These are phyloP conservation scores for Elsinoe australis DNA, from an alignment of 2,329 filamentous ascomycete genomes.

Conservation along the genomic window DNA sequence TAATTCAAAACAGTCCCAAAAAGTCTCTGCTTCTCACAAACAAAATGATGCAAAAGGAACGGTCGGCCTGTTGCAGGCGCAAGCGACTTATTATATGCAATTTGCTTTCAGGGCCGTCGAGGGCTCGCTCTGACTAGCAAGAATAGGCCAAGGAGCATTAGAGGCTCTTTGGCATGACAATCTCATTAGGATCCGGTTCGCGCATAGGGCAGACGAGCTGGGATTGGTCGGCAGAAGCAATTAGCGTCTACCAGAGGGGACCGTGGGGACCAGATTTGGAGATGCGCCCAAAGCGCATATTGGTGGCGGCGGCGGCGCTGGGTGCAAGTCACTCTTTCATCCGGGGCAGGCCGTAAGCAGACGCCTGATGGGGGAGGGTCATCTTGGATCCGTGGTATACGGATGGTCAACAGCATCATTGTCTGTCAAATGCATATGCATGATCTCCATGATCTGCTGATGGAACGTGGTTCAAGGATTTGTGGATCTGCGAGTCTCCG, in stretches of 20 bases:
- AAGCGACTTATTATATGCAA: constrained; percentile 9
- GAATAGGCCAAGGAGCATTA: constrained; percentile 12
- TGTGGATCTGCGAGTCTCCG: constrained; percentile 1
- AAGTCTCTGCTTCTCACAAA: constrained; percentile 10
- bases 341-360: not conserved
- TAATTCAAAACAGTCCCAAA: constrained; percentile 4
- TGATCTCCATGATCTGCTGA: constrained; percentile 1
- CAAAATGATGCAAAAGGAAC: constrained; percentile 17
- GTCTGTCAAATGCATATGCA: not conserved
- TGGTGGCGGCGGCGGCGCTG: constrained; percentile 14
- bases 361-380: not conserved
- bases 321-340: not conserved
- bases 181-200: constrained; percentile 14
- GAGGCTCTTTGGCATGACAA: constrained; percentile 1
- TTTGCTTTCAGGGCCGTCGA: constrained; percentile 12
- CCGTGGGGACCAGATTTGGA: constrained; percentile 11
- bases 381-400: too few species aligned
- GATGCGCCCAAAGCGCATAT: constrained; percentile 11
- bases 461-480: too few species aligned
- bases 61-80: constrained; percentile 4
- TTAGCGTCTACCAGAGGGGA: constrained; percentile 8
- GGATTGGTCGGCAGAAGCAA: constrained; percentile 11
- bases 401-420: too few species aligned
- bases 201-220: not conserved
- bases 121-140: constrained; percentile 15